These are phyloP conservation scores for Cyclotella choctawhatcheeana DNA, from an alignment of 108 stramenopile genomes.

Conservation along the genomic window DNA sequence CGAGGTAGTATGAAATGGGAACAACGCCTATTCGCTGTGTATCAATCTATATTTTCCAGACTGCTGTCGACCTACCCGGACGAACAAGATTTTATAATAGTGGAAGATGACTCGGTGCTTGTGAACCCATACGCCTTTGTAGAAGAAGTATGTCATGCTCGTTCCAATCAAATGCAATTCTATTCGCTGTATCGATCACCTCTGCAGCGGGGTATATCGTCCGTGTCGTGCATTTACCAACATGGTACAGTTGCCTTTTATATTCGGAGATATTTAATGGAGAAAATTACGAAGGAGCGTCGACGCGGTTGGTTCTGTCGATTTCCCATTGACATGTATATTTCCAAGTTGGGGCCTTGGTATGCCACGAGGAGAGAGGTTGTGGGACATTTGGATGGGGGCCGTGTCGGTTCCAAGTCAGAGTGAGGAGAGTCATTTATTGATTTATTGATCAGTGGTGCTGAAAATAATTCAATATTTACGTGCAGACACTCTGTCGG, in stretches of 20 bases:
- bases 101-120: slow-evolving; percentile 48
- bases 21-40: slow-evolving; percentile 46
- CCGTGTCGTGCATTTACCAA: slow-evolving; percentile 34
- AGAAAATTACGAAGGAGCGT: slow-evolving; percentile 35
- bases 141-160: slow-evolving; percentile 41
- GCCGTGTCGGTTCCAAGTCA: slow-evolving; percentile 34
- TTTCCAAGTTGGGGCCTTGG: slow-evolving; percentile 49
- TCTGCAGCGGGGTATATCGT: slow-evolving; percentile 21
- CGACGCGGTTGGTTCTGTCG: slow-evolving; percentile 39
- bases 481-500: no score
- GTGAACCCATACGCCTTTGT: slow-evolving; percentile 16
- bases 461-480: no score
- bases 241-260: slow-evolving; percentile 54
- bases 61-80: slow-evolving; percentile 28
- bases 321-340: slow-evolving; percentile 55
- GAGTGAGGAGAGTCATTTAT: no score
- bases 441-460: no score
- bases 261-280: slow-evolving; percentile 39
- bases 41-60: slow-evolving; percentile 33
- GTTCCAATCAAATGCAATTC: slow-evolving; percentile 14
- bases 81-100: slow-evolving; percentile 38
- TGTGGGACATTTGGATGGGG: slow-evolving; percentile 38
- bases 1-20: slow-evolving; percentile 43
- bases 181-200: slow-evolving; percentile 49
- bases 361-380: slow-evolving; percentile 43